phyloP scores from a whole-genome alignment of 805 yeast species.

The Dipodascopsis uninucleata region DNA sequence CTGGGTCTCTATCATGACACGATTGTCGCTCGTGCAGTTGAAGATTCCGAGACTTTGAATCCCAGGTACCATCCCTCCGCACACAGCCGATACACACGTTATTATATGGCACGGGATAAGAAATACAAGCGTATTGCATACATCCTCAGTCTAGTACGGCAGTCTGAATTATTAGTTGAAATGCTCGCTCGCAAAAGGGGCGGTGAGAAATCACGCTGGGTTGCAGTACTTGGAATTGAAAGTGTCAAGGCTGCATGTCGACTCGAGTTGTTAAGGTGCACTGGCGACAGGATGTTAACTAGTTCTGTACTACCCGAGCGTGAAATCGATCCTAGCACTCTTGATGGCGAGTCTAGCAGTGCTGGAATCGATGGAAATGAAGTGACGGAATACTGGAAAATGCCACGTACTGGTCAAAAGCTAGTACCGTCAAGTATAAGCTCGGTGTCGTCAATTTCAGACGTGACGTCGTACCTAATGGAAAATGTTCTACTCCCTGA shows the following conservation, averaged over 20 bases:
- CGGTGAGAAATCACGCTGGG: conserved; percentile 34
- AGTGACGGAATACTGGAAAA: conserved; percentile 8
- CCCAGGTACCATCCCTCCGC: conserved; percentile 22
- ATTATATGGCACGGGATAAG: conserved; percentile 25
- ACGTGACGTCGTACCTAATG: conserved; percentile 29
- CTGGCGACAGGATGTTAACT: conserved; percentile 34
- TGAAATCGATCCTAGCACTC: conserved; percentile 36
- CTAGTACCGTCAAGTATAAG: conserved; percentile 14
- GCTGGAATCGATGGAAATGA: conserved; percentile 2
- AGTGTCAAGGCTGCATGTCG: conserved; percentile 33
- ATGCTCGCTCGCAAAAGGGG: conserved; percentile 35
- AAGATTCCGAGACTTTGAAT: conserved; percentile 7
- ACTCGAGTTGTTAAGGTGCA: conserved; percentile 32
- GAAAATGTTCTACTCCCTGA: conserved; percentile 35
- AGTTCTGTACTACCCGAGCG: conserved; percentile 36
- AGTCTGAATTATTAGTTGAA: conserved; percentile 39
- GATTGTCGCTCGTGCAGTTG: conserved; percentile 35
- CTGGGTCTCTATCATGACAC: conserved; percentile 40
- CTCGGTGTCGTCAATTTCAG: conserved; percentile 16
- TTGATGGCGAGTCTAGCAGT: conserved; percentile 22
- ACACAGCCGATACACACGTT: conserved; percentile 35
- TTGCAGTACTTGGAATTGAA: conserved; percentile 30
- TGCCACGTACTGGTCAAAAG: conserved; percentile 30
- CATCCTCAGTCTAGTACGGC: conserved; percentile 33
- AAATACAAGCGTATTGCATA: conserved; percentile 36